Conservation (phyloP, 768 basidiomycete genomes). For the Bullera alba region DNA sequence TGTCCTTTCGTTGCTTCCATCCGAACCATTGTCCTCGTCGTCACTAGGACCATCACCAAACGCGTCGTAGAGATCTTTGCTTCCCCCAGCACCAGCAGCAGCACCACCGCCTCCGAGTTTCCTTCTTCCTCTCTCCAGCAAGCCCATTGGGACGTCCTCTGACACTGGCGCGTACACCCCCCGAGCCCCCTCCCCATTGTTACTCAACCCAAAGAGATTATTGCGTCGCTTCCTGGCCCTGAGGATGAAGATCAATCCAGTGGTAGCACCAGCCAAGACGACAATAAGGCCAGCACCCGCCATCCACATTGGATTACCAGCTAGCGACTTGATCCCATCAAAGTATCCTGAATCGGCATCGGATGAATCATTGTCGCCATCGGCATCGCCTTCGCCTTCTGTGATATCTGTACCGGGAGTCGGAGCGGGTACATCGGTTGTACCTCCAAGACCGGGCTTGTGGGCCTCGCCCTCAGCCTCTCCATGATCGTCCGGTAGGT, state of each 20-base stretch:
- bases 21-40: constrained; percentile 50
- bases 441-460: constrained; percentile 52
- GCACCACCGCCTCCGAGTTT: constrained; percentile 44
- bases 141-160: constrained; percentile 71
- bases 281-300: constrained; percentile 78
- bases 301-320: constrained; percentile 74
- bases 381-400: constrained; percentile 30
- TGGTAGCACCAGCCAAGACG: constrained; percentile 62
- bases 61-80: constrained; percentile 91
- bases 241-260: constrained; percentile 72
- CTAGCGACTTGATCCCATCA: constrained; percentile 33
- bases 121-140: constrained; percentile 52
- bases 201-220: constrained; percentile 50
- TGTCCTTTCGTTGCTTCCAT: constrained; percentile 59
- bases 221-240: constrained; percentile 51
- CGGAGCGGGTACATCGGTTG: constrained; percentile 5
- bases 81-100: constrained; percentile 47
- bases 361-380: neutral
- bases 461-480: constrained; percentile 69
- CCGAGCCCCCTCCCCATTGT: constrained; percentile 48
- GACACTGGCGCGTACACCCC: constrained; percentile 41
- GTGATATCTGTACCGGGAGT: constrained; percentile 9
- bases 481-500: constrained; percentile 81
- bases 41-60: constrained; percentile 82
- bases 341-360: constrained; percentile 42